Conservation (phyloP, 2,329 filamentous ascomycete genomes). For the Rutstroemia sp. region DNA sequence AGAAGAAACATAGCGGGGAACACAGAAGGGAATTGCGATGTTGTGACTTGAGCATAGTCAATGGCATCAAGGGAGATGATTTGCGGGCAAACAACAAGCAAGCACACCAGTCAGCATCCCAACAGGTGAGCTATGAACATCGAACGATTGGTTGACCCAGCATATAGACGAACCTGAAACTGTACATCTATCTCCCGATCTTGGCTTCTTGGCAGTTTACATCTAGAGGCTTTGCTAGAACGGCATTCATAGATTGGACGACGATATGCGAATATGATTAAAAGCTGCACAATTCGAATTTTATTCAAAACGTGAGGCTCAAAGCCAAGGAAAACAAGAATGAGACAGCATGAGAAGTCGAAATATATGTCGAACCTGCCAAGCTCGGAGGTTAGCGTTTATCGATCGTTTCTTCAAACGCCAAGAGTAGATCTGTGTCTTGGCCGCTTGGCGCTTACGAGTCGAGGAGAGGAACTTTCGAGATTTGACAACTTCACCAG, state of each 20-base stretch:
- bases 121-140: not conserved
- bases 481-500: too few species aligned
- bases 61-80: not conserved
- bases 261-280: not conserved
- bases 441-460: constrained; percentile 1
- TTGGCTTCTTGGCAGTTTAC: not conserved
- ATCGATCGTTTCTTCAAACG: not conserved
- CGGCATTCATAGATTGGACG: not conserved
- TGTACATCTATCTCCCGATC: not conserved
- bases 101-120: too few species aligned
- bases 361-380: not conserved
- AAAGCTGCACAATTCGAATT: not conserved
- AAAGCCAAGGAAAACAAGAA: not conserved
- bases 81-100: not conserved
- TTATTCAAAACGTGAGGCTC: not conserved
- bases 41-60: not conserved
- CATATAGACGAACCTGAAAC: not conserved
- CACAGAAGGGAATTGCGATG: not conserved
- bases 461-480: not conserved
- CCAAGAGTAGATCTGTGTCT: not conserved
- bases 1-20: not conserved
- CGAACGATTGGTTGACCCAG: not conserved
- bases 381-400: not conserved
- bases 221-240: not conserved
- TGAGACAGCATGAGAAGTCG: not conserved